Evolutionary conservation across 139 green algal species (phyloP).

Genomic region (Protoeuglena noctilucae): DNA sequence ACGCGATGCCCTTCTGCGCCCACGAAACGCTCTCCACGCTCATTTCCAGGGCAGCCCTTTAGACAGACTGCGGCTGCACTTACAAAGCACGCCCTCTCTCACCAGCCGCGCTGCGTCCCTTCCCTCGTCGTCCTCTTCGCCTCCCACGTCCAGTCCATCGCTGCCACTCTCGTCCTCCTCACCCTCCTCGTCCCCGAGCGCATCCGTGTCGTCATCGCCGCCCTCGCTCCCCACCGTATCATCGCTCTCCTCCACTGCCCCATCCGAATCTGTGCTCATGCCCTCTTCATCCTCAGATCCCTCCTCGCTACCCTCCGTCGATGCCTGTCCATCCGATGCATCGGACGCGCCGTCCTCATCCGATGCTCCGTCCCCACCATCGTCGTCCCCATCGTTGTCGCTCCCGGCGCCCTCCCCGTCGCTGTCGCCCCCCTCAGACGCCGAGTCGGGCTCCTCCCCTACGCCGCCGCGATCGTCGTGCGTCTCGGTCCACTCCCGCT

Average conservation of each 20-base stretch:
- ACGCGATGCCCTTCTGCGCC: too few species aligned
- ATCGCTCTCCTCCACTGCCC: too few species aligned
- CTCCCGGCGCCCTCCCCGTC: not conserved
- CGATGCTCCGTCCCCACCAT: constrained; percentile 4
- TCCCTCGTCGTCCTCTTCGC: constrained; percentile 4
- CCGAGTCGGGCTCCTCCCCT: not conserved
- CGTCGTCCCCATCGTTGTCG: constrained; percentile 7
- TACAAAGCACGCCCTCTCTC: not conserved
- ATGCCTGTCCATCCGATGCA: not conserved
- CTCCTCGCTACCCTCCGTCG: not conserved
- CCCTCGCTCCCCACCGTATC: not conserved
- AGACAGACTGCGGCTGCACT: not conserved
- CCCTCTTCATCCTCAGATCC: not conserved
- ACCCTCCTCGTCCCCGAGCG: not conserved
- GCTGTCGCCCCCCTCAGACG: not conserved
- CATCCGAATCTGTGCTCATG: not conserved
- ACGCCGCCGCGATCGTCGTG: not conserved
- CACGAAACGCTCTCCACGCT: too few species aligned
- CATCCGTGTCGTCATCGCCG: constrained; percentile 2
- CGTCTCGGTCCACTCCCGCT: constrained; percentile 37
- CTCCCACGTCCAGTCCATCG: not conserved
- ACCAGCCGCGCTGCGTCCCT: not conserved
- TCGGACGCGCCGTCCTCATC: not conserved
- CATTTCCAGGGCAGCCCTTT: too few species aligned
- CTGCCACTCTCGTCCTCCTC: constrained; percentile 9